Evolutionary conservation across 2,329 filamentous ascomycete species (phyloP), one percentile per base, ranked within the genome.

Genomic region (Arthrobotrys iridis): DNA sequence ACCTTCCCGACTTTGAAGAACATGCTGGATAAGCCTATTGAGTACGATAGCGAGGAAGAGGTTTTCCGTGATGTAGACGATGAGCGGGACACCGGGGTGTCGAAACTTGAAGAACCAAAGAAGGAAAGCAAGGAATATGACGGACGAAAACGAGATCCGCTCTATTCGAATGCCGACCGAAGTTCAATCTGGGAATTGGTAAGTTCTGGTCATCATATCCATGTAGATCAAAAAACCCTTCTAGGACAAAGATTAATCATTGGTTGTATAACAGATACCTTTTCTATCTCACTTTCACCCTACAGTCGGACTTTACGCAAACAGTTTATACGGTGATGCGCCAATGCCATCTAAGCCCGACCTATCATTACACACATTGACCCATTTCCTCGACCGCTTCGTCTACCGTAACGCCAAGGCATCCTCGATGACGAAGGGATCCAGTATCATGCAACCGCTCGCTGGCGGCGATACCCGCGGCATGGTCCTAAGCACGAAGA

Each of bases 391-490:
- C 70, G 95, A 99, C 83, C 93, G 96, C 79, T 99, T 99, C 82
- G 93, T 97, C n/a, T 99, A 98, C 86, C 90, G 92, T 78, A 97
- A 95, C 79, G 89, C 94, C 76, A 97, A 97, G 85, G 85, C 89
- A 2, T 87, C 86, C 13, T 81, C 83, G 18, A 85, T 88, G 59
- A 82, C 85, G 30, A 91, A 92, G 77, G 96, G 96, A 57, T 86
- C 88, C 26, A 97, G 93, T 24, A 96, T 99, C 82, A 99, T 99
- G 95, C 95, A 99, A 82, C 95, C 96, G 40, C 88, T 97, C 80
- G 87, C 87, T 60, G 88, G 70, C 22, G 79, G 88, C 57, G 87
- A 88, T 65, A 85, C 85, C 2, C 85, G 85, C 28, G 87, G 88
- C 60, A 84, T 90, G 30, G 84, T 92, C 64, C 84, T 92, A 71